A percentile compares a stretch with the other conserved stretches of the same genome.
Conservation (phyloP, 1,284 basidiomycete genomes). For the Trametes pubescens region DNA sequence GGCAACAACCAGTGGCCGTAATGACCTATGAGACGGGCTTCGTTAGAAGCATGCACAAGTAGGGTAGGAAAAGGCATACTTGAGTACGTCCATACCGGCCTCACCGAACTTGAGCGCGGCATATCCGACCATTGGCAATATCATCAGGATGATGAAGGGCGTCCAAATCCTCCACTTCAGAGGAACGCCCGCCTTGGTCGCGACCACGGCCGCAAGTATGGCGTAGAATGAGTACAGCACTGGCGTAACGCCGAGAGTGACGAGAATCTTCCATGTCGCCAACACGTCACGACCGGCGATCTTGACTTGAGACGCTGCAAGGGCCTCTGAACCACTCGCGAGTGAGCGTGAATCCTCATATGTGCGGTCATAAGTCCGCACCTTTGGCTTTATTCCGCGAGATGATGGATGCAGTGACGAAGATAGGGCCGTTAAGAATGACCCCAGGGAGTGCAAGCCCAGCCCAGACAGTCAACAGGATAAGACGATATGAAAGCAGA, state of each 20-base stretch:
- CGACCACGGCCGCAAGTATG: conserved; percentile 80
- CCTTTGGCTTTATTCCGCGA: conserved; percentile 93
- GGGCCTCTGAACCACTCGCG: conserved; percentile 73
- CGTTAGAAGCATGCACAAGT: neutral
- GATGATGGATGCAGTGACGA: conserved; percentile 91
- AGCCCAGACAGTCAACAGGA: conserved; percentile 87
- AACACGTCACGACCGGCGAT: conserved; percentile 95
- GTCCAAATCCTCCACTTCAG: conserved; percentile 77
- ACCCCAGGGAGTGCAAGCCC: conserved; percentile 92
- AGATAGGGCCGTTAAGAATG: conserved; percentile 96
- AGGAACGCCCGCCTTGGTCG: conserved; percentile 73
- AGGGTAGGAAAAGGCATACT: conserved; percentile 60
- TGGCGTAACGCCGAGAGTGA: conserved; percentile 91
- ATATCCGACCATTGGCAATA: conserved; percentile 91
- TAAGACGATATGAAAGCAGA: conserved; percentile 86
- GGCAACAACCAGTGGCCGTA: conserved; percentile 91
- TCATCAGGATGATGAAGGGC: conserved; percentile 80
- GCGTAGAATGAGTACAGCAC: conserved; percentile 90
- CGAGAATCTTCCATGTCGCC: conserved; percentile 98
- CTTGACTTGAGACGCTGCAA: conserved; percentile 96
- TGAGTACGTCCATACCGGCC: conserved; percentile 98
- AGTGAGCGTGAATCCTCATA: neutral
- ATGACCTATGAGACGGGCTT: conserved; percentile 66
- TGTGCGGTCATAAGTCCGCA: conserved; percentile 42
- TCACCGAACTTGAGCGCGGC: conserved; percentile 98